Evolutionary conservation across 2,329 filamentous ascomycete species (phyloP), one percentile per base, ranked within the genome.

Genomic region (Fusarium nematophilum): DNA sequence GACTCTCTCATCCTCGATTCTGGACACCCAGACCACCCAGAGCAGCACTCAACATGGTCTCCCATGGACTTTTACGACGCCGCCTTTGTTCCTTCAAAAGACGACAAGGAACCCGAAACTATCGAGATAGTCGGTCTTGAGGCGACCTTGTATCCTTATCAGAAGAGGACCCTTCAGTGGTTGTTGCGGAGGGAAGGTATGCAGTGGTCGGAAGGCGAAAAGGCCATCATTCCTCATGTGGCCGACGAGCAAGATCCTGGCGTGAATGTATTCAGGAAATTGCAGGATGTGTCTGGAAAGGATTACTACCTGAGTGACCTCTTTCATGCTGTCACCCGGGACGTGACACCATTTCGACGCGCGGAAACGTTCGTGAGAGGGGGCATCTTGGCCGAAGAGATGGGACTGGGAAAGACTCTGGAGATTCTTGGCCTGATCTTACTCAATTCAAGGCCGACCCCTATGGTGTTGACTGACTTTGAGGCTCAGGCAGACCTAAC

Each of bases 371-470:
- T 65, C 1, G 53, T 85, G 9, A 81, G 74, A 38, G 85, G 86
- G 10, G 90, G 90, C 1, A 88, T 92, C 40, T 76, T 94, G 5
- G 87, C 90, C 0, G 91, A 94, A 69, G 91, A 94, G 72, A 94
- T 94, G 91, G 91, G 91, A 0, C 78, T 94, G 1, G 91, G 91
- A 2, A 94, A 94, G 72, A 94, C 91, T 0, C 79, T 93, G 3
- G 91, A 94, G 74, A 80, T 91, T 3, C 85, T 93, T 37, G 83
- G 88, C 4, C 78, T 94, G 9, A 84, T 93, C n/a, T 78, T 86
- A 7, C 77, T 90, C 18, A 86, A 94, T 69, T 55, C 72, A 13
- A 71, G 70, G 6, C 34, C 46, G 75, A 86, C 57, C 15, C 67
- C 4, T 78, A 78, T 47, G 75, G 72, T 9, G 3, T 29, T 62